phyloP scores from a whole-genome alignment of 305 asterid species.

The Fraxinus platypoda region DNA sequence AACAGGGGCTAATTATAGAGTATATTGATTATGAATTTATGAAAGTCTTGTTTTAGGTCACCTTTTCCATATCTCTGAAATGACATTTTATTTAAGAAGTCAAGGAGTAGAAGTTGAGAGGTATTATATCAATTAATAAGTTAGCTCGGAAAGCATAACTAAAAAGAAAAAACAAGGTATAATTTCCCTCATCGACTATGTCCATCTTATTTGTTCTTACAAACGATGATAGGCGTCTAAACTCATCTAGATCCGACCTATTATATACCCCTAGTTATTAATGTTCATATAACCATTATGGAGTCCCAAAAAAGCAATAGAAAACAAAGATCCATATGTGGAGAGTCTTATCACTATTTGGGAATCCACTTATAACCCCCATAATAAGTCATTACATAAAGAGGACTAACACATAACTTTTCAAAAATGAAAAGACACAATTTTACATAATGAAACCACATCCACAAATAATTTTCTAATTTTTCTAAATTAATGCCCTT shows the following conservation, averaged over 20 bases:
- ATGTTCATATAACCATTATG: neutral
- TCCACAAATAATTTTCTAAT: slow-evolving; percentile 3
- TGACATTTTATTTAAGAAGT: neutral
- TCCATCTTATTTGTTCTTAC: neutral
- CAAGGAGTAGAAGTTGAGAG: neutral
- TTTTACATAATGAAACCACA: slow-evolving; percentile 13
- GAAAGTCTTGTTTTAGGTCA: neutral
- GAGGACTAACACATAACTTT: slow-evolving; percentile 3
- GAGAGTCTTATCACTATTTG: slow-evolving; percentile 31
- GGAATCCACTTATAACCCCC: slow-evolving; percentile 30
- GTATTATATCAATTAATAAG: neutral
- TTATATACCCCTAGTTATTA: neutral
- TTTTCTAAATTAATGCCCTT: neutral
- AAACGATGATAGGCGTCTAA: neutral
- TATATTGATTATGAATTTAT: neutral
- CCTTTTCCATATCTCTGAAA: neutral
- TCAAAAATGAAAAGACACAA: slow-evolving; percentile 15
- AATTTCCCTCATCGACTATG: neutral
- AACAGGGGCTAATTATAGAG: neutral
- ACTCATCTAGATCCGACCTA: neutral
- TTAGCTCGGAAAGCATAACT: neutral
- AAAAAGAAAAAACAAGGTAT: neutral
- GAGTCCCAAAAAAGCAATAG: neutral
- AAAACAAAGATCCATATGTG: slow-evolving; percentile 24
- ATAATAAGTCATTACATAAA: slow-evolving; percentile 29